Evolutionary conservation across 305 asterid genomes (phyloP), one percentile per base, ranked within the genome.

Genomic region (Ajuga reptans): DNA sequence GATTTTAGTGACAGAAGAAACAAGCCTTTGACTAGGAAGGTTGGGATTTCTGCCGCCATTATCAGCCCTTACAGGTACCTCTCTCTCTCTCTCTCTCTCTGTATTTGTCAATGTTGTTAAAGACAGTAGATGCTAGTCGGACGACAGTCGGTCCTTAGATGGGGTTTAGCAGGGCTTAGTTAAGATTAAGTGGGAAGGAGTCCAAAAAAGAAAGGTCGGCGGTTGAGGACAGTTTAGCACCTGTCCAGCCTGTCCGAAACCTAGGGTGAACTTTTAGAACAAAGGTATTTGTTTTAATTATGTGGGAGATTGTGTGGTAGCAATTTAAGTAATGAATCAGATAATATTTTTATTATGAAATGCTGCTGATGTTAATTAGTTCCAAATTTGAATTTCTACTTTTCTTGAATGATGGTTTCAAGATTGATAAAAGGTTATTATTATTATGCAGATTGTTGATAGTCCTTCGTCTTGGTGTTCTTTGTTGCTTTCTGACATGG

Each of bases 31-130:
- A 90, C 97, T 39, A 74, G 98, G 46, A 92, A 92, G 78, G 66
- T 88, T 51, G 90, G 86, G 29, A 83, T 92, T 64, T 88, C 96
- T 27, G 90, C 96, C 37, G 96, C 95, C 50, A 82, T 92, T 9
- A 78, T 88, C 72, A 92, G 97, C 57, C 97, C 97, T 10, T 90
- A 90, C 86, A 86, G 97, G 98, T 92, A 64, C 17, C 47, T 8
- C 3, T 51, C 16, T 54, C 11, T 14, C 14, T 1, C 0, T 45
- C 47, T 47, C 24, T 1, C n/a, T 5, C 9, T 6, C 15, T 17
- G 27, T 24, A 6, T 10, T 55, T 39, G 47, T 41, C 9, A 31
- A 31, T 31, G 27, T 21, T 21, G 27, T 21, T 21, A 21, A 21
- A 21, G 27, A 21, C 27, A 21, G 1, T 21, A 21, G 27, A 21